phyloP scores from a whole-genome alignment of 2,329 filamentous ascomycete species.

The Herpotrichia juniperi region DNA sequence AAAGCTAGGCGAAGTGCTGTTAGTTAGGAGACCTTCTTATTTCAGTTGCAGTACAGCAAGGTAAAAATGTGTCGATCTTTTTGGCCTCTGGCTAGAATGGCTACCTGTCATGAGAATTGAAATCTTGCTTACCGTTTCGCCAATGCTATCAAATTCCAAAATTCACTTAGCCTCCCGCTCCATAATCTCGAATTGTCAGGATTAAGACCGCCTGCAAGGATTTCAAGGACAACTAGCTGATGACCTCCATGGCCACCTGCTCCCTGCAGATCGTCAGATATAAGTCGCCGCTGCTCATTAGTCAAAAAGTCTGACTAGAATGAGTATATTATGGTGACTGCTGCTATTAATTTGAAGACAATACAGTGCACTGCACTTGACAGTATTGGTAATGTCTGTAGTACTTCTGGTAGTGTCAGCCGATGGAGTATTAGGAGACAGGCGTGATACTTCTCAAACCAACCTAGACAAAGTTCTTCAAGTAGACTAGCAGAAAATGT shows the following conservation, averaged over 20 bases:
- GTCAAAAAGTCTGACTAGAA: conserved; percentile 22
- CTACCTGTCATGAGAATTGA: too few species aligned
- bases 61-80: too few species aligned
- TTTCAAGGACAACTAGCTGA: conserved; percentile 32
- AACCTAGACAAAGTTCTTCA: conserved; percentile 34
- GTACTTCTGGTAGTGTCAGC: conserved; percentile 22
- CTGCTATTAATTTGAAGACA: conserved; percentile 37
- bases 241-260: conserved; percentile 33
- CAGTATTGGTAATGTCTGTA: conserved; percentile 17
- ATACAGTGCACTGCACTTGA: conserved; percentile 30
- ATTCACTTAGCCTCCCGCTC: conserved; percentile 37
- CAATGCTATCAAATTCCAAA: conserved; percentile 43
- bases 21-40: too few species aligned
- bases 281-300: conserved; percentile 21
- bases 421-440: conserved; percentile 46
- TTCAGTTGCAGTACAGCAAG: too few species aligned
- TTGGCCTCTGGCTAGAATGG: too few species aligned
- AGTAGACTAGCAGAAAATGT: conserved; percentile 16
- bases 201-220: conserved; percentile 43
- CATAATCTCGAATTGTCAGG: conserved; percentile 35
- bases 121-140: conserved; percentile 28
- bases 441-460: conserved; percentile 46
- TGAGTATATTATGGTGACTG: conserved; percentile 34
- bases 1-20: too few species aligned
- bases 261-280: conserved; percentile 31